Conservation (phyloP, 768 basidiomycete genomes). For the Phylloporus sp. region DNA sequence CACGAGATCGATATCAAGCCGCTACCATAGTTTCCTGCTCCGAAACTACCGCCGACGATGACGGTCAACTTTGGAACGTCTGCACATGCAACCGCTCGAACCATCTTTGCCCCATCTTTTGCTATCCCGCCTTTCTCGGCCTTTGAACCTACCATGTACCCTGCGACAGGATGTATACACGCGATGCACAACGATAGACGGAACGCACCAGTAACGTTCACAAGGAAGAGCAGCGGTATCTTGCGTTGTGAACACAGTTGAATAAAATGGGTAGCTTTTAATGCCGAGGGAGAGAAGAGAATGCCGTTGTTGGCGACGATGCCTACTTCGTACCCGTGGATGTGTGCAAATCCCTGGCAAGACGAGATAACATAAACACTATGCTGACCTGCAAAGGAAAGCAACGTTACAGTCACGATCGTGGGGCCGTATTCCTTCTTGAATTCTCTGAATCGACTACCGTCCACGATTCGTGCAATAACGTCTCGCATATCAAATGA, state of each 20-base stretch:
- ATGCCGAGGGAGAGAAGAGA: conserved; percentile 86
- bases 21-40: conserved; percentile 92
- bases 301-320: conserved; percentile 96
- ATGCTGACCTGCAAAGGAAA: not conserved
- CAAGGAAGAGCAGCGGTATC: conserved; percentile 88
- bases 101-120: conserved; percentile 95
- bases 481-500: conserved; percentile 93
- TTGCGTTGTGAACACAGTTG: conserved; percentile 88
- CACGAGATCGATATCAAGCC: conserved; percentile 2
- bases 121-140: conserved; percentile 94
- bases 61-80: conserved; percentile 94
- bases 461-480: conserved; percentile 87
- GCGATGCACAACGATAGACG: too few relatives aligned
- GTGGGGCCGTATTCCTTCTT: conserved; percentile 94
- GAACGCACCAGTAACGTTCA: conserved; percentile 80
- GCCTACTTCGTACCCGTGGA: conserved; percentile 87
- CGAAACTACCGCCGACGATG: conserved; percentile 89
- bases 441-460: conserved; percentile 90
- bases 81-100: conserved; percentile 89
- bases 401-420: conserved; percentile 68
- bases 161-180: conserved; percentile 30
- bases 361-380: conserved; percentile 6
- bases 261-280: conserved; percentile 95
- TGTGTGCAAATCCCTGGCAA: conserved; percentile 75
- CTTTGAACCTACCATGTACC: conserved; percentile 96